phyloP scores from a whole-genome alignment of 345 rosid genomes.

The Durio zibethinus region DNA sequence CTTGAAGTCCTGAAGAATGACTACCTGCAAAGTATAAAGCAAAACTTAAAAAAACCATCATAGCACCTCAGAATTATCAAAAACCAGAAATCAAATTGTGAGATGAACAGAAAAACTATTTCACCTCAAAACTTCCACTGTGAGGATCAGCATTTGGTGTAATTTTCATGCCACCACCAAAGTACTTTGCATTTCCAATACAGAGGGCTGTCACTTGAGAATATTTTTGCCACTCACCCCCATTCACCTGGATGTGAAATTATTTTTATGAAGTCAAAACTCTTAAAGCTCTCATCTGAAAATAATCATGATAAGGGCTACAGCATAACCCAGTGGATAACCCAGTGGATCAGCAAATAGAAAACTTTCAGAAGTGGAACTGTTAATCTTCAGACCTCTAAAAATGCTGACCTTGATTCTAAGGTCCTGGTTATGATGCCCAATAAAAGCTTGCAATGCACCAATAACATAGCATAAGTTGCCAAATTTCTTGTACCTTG shows the following conservation, averaged over 20 bases:
- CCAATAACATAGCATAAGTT: constrained; percentile 85
- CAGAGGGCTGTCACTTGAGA: constrained; percentile 87
- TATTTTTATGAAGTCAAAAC: not conserved
- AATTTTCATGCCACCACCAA: constrained; percentile 98
- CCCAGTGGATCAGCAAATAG: not conserved
- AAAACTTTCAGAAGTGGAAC: not conserved
- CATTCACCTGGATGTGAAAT: constrained; percentile 38
- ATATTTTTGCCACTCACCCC: constrained; percentile 73
- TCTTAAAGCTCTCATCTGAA: not conserved
- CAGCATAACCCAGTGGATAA: constrained; percentile 4
- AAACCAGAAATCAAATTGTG: not conserved
- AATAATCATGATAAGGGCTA: not conserved
- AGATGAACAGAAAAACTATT: constrained; percentile 7
- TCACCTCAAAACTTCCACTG: constrained; percentile 79
- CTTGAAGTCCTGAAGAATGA: constrained; percentile 83
- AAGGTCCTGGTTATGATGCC: constrained; percentile 72
- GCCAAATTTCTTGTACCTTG: constrained; percentile 86
- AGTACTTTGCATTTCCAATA: constrained; percentile 89
- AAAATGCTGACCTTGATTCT: constrained; percentile 57
- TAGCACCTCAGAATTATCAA: not conserved
- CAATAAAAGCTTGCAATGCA: constrained; percentile 81
- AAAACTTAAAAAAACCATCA: constrained; percentile 17
- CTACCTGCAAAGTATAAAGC: constrained; percentile 51
- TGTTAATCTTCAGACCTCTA: not conserved
- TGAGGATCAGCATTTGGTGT: constrained; percentile 84